phyloP scores from a whole-genome alignment of 2,329 filamentous ascomycete genomes.

The Emmonsiellopsis sp. region DNA sequence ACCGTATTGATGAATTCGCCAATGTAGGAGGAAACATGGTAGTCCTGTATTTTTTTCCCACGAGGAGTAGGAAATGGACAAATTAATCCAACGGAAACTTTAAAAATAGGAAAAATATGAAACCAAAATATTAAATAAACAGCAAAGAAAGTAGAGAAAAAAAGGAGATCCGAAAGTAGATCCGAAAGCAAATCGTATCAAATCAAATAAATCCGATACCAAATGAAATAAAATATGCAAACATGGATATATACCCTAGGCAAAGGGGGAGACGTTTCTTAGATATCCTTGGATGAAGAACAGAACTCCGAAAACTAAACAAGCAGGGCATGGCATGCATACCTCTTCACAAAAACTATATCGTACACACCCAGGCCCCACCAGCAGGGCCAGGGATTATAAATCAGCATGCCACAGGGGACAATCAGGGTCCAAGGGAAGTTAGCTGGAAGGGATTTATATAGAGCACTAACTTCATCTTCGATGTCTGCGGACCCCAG shows the following conservation, averaged over 20 bases:
- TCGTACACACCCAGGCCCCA: not conserved
- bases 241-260: too few relatives aligned
- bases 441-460: not conserved
- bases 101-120: too few relatives aligned
- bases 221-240: too few relatives aligned
- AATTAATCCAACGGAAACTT: too few relatives aligned
- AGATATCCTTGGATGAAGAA: too few relatives aligned
- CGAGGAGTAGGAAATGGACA: too few relatives aligned
- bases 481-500: constrained; percentile 8
- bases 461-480: constrained; percentile 6
- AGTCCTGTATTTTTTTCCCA: constrained; percentile 12
- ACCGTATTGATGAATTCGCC: constrained; percentile 18
- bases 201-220: not conserved
- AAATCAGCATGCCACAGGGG: constrained; percentile 3
- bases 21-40: constrained; percentile 14
- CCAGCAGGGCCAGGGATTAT: not conserved
- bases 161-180: not conserved
- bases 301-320: too few relatives aligned
- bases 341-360: constrained; percentile 10
- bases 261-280: too few relatives aligned
- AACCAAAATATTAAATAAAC: not conserved
- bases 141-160: not conserved
- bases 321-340: not conserved
- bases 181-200: not conserved
- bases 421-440: not conserved